phyloP scores from a whole-genome alignment of 2,329 filamentous ascomycete species.

The Fusarium zealandicum region DNA sequence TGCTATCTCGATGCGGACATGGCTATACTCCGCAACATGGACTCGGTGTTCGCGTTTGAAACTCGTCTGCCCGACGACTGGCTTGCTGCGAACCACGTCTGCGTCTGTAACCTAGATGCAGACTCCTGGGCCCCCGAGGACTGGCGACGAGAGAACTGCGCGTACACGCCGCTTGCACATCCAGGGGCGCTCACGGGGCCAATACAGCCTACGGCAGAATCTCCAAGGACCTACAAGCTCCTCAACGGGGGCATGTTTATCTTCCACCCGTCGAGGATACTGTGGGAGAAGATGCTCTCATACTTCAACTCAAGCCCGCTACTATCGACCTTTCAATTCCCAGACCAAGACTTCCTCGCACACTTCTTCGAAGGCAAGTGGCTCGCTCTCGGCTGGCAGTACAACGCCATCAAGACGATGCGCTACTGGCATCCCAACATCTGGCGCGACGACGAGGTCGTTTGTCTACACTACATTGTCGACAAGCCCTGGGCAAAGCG shows the following conservation, averaged over 20 bases:
- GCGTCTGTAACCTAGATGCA: conserved; percentile 33
- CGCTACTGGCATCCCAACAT: conserved; percentile 33
- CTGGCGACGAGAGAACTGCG: conserved; percentile 31
- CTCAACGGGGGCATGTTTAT: conserved; percentile 37
- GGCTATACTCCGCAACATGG: conserved; percentile 33
- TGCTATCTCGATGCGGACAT: conserved; percentile 36
- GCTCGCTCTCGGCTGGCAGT: conserved; percentile 35
- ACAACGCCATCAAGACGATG: conserved; percentile 37
- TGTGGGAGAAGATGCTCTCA: conserved; percentile 26
- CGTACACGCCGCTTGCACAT: conserved; percentile 30
- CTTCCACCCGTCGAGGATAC: conserved; percentile 20
- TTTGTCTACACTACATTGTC: conserved; percentile 34
- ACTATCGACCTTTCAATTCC: conserved; percentile 27
- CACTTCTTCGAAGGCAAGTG: conserved; percentile 30
- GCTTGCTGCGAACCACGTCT: conserved; percentile 35
- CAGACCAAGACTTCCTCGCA: conserved; percentile 30
- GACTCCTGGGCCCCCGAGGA: conserved; percentile 34
- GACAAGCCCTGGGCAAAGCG: conserved; percentile 35
- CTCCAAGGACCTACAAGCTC: conserved; percentile 18
- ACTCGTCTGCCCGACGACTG: conserved; percentile 26
- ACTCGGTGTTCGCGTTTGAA: conserved; percentile 22
- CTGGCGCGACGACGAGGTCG: conserved; percentile 33
- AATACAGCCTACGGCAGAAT: conserved; percentile 11
- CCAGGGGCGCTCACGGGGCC: conserved; percentile 16
- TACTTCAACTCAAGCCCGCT: conserved; percentile 25